These are phyloP conservation scores for Metschnikowia noctiluminum DNA, from an alignment of 805 yeast genomes.

Conservation along the genomic window DNA sequence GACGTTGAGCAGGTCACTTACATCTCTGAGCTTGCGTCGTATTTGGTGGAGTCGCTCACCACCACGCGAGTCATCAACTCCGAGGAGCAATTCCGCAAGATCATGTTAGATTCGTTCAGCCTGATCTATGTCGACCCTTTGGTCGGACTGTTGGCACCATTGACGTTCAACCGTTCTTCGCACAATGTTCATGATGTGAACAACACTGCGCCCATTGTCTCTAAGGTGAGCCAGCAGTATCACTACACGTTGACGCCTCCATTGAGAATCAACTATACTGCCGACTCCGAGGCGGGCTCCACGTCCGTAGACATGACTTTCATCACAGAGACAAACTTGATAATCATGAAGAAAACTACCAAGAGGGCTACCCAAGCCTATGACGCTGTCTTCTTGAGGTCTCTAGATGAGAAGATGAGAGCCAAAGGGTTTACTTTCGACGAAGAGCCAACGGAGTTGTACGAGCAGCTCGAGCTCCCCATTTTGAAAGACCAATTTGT, in stretches of 20 bases:
- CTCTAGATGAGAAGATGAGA: conserved; percentile 17
- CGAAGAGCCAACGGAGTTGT: conserved; percentile 14
- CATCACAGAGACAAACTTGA: conserved; percentile 18
- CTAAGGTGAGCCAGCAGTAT: conserved; percentile 19
- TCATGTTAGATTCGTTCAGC: conserved; percentile 32
- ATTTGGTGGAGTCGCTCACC: conserved; percentile 23
- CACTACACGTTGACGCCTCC: conserved; percentile 20
- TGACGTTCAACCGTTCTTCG: conserved; percentile 27
- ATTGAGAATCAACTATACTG: conserved; percentile 11
- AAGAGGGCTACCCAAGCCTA: conserved; percentile 13
- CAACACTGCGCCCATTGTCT: conserved; percentile 16
- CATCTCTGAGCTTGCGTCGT: conserved; percentile 16
- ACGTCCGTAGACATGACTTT: conserved; percentile 16
- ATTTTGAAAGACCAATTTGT: conserved; percentile 15
- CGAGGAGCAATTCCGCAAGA: conserved; percentile 36
- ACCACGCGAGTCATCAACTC: conserved; percentile 21
- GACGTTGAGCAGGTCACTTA: conserved; percentile 14
- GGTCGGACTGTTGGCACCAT: conserved; percentile 31
- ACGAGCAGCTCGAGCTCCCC: conserved; percentile 10
- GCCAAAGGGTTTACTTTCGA: conserved; percentile 16
- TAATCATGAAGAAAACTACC: conserved; percentile 16
- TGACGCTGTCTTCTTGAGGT: conserved; percentile 13
- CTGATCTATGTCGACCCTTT: conserved; percentile 39
- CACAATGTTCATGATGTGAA: conserved; percentile 28
- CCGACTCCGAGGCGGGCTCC: conserved; percentile 6